These are phyloP conservation scores for Geum urbanum DNA, from an alignment of 306 rosid genomes.

Conservation along the genomic window DNA sequence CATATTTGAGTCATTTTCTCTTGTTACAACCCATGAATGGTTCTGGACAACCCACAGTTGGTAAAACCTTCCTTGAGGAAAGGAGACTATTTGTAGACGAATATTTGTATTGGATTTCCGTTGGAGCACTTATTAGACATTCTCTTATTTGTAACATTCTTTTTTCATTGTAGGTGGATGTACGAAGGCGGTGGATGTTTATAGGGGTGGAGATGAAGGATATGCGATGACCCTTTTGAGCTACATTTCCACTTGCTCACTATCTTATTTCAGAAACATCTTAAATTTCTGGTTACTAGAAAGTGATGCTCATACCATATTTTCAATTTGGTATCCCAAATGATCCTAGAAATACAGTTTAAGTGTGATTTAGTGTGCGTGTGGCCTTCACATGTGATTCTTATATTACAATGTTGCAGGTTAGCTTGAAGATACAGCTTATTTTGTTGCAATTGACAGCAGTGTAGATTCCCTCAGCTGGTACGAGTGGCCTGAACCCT, in stretches of 20 bases:
- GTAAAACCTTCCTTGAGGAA: no score
- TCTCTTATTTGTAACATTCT: no score
- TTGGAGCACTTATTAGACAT: no score
- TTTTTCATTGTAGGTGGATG: no score
- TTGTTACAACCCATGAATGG: no score
- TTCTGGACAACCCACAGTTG: no score
- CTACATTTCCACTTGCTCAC: not conserved
- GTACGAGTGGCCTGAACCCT: slow-evolving; percentile 91
- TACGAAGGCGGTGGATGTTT: no score
- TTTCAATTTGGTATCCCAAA: not conserved
- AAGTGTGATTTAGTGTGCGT: slow-evolving; percentile 7
- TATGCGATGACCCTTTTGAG: no score
- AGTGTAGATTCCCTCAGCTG: slow-evolving; percentile 61
- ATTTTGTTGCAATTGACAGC: slow-evolving; percentile 89
- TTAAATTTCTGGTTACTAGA: not conserved
- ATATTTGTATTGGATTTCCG: no score
- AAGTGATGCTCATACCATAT: not conserved
- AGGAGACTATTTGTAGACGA: no score
- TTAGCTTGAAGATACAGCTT: slow-evolving; percentile 97
- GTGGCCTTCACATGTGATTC: slow-evolving; percentile 19
- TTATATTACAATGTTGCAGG: slow-evolving; percentile 46
- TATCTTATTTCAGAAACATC: not conserved
- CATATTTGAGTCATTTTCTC: no score
- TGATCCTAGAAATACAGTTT: not conserved
- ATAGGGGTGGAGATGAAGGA: no score